phyloP scores from a whole-genome alignment of 805 yeast species.

The Teunomyces funiuensis region DNA sequence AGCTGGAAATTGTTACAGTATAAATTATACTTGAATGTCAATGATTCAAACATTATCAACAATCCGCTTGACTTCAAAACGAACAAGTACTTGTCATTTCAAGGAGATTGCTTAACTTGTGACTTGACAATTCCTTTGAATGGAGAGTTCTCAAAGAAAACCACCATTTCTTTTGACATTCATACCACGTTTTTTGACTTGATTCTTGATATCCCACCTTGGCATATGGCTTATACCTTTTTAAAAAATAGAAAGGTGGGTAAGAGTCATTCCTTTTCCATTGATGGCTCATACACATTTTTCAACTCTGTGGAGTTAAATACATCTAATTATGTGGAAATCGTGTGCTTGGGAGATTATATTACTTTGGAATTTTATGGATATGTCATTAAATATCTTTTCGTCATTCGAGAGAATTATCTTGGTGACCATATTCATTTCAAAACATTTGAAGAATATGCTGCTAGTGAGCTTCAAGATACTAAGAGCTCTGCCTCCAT shows the following conservation, averaged over 20 bases:
- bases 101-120: constrained; percentile 56
- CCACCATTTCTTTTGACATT: constrained; percentile 50
- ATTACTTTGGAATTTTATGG: constrained; percentile 78
- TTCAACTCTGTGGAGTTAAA: constrained; percentile 59
- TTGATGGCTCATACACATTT: constrained; percentile 67
- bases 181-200: constrained; percentile 61
- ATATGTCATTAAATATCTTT: constrained; percentile 68
- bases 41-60: constrained; percentile 84
- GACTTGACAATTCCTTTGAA: constrained; percentile 58
- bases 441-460: constrained; percentile 82
- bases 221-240: constrained; percentile 85
- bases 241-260: constrained; percentile 63
- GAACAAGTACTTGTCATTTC: constrained; percentile 72
- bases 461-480: constrained; percentile 17
- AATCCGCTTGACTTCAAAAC: constrained; percentile 83
- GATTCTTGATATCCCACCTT: constrained; percentile 76
- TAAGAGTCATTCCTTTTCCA: constrained; percentile 55
- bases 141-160: constrained; percentile 50
- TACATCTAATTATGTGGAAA: constrained; percentile 65
- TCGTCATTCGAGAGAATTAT: constrained; percentile 80
- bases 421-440: constrained; percentile 86
- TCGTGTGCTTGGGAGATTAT: constrained; percentile 64
- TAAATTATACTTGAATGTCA: constrained; percentile 70
- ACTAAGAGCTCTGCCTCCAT: not conserved
- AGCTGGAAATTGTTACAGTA: constrained; percentile 60